Conservation (phyloP, 176 grass and related monocot species). For the Triticum dicoccoides region DNA sequence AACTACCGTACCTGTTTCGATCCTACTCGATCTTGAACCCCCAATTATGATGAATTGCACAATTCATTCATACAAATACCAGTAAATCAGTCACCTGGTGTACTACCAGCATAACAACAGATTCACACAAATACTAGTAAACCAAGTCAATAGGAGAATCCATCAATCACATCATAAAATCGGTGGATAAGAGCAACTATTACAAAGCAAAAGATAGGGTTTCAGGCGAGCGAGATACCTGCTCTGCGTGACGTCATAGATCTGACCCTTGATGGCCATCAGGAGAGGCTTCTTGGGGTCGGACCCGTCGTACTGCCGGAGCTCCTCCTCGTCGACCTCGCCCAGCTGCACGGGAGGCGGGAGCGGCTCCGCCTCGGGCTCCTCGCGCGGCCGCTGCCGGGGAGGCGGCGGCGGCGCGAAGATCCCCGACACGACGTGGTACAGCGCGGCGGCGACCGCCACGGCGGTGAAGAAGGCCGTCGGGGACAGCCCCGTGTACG, state of each 20-base stretch:
- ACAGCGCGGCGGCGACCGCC: constrained; percentile 68
- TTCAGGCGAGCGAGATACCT: constrained; percentile 27
- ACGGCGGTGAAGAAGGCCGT: constrained; percentile 78
- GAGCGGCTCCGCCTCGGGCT: constrained; percentile 73
- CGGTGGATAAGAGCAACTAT: neutral
- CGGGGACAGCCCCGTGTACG: constrained; percentile 85
- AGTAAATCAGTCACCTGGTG: neutral
- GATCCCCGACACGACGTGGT: constrained; percentile 69
- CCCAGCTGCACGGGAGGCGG: constrained; percentile 78
- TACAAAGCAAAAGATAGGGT: neutral
- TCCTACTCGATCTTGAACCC: neutral
- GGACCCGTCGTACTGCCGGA: constrained; percentile 60
- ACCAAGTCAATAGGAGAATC: neutral
- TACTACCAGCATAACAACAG: neutral
- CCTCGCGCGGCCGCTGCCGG: constrained; percentile 11
- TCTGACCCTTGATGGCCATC: constrained; percentile 81
- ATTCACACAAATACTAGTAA: neutral
- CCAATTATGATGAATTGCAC: neutral
- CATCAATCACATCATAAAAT: neutral
- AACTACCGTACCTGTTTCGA: neutral
- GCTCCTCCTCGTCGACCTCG: constrained; percentile 72
- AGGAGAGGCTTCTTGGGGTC: constrained; percentile 65
- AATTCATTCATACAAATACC: neutral
- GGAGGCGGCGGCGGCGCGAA: constrained; percentile 41
- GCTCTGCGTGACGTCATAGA: constrained; percentile 85